Base-by-base conservation (phyloP, 345 rosid species). In the Melastoma malabathricum region DNA sequence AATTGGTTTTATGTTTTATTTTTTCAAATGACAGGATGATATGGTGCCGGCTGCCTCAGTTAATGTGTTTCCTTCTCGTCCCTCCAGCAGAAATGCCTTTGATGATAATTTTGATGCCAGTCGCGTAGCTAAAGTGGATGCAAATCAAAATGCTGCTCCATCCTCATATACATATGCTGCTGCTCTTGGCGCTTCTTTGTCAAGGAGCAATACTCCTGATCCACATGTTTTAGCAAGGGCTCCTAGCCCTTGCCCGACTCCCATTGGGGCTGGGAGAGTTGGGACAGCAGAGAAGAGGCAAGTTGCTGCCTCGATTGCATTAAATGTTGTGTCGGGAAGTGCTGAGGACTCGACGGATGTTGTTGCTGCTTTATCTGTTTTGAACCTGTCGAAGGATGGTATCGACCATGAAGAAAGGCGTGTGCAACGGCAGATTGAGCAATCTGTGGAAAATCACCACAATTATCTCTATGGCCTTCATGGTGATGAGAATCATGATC, bases 141-240 rank as follows among this genome's bases (percentile, higher is more conserved):
- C 75, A 45, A 73, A 75, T 55, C 66, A 66, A 56, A 74, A 55
- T 56, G 53, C 66, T 43, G 80, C 86, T 29, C 72, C 76, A 34
- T 55, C 86, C 46, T 80, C 95, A 23, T 74, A 72, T 48, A 61
- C 84, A 47, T 86, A 86, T 65, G 97, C 94, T 60, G 77, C 90
- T 68, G 96, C 68, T 25, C 68, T 89, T 0, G 96, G 96, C 22
- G 46, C 85, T 56, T 74, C 96, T 34, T 56, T 90, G 69, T 89
- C 97, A 31, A 71, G 97, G 59, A 78, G 79, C 52, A 78, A 75
- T 20, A 90, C 98, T 41, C 98, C 98, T 57, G 98, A 90, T 70
- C 83, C 86, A 2, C 94, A 83, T 64, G 75, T 68, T 54, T 59
- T 75, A 46, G 89, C 71, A 43, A 76, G 92, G 72, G 84, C 77